These are phyloP conservation scores for Penicillium waksmanii DNA, from an alignment of 495 filamentous ascomycete genomes.

Conservation along the genomic window DNA sequence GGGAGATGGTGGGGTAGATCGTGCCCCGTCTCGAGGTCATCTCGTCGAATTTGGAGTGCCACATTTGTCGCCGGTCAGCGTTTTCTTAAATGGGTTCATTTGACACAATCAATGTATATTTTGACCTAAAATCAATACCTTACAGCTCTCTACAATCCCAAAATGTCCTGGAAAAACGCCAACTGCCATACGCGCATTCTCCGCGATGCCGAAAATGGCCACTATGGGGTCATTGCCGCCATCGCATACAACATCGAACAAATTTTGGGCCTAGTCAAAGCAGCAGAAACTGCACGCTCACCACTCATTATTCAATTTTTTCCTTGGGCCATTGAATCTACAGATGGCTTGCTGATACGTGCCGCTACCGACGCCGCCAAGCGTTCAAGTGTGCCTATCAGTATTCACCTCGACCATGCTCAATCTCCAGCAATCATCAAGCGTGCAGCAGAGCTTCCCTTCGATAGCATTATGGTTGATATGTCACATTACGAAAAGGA, in stretches of 20 bases:
- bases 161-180: conserved; percentile 22
- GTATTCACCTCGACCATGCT: conserved; percentile 70
- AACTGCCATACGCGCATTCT: conserved; percentile 51
- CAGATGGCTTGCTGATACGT: conserved; percentile 57
- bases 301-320: conserved; percentile 78
- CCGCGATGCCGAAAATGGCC: conserved; percentile 60
- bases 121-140: background rate
- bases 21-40: too few species aligned
- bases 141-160: background rate
- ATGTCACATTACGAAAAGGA: conserved; percentile 77
- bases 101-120: background rate
- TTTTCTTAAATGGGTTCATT: background rate
- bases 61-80: too few species aligned
- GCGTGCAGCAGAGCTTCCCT: conserved; percentile 60
- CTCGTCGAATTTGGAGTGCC: too few species aligned
- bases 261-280: conserved; percentile 69
- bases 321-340: conserved; percentile 73
- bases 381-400: conserved; percentile 64
- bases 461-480: conserved; percentile 76
- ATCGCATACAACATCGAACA: conserved; percentile 80
- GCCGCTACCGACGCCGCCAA: conserved; percentile 59
- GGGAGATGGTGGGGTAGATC: too few species aligned
- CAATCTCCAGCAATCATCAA: conserved; percentile 64
- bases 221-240: conserved; percentile 70
- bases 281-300: conserved; percentile 66